phyloP scores from a whole-genome alignment of 1,284 basidiomycete species.

The Austroboletus niveus region DNA sequence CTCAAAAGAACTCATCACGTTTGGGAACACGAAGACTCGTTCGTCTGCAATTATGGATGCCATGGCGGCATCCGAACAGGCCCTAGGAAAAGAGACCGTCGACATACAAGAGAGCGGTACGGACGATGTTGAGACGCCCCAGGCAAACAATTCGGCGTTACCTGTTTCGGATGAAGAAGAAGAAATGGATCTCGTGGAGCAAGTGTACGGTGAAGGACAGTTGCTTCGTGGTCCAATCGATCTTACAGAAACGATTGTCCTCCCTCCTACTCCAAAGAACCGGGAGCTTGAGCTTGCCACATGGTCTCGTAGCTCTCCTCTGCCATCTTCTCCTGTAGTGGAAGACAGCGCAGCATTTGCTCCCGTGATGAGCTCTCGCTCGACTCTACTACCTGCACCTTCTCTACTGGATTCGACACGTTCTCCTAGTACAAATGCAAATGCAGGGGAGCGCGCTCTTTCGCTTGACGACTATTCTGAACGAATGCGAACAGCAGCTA shows the following conservation, averaged over 20 bases:
- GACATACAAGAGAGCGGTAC: slow-evolving; percentile 19
- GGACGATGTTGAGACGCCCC: slow-evolving; percentile 23
- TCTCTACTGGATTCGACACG: slow-evolving; percentile 6
- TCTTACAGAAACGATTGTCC: slow-evolving; percentile 75
- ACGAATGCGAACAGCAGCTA: slow-evolving; percentile 95
- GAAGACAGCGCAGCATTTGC: slow-evolving; percentile 29
- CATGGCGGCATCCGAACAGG: slow-evolving; percentile 24
- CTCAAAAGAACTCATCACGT: slow-evolving; percentile 51
- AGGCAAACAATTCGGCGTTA: slow-evolving; percentile 22
- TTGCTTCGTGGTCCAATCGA: slow-evolving; percentile 70
- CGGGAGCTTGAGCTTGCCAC: slow-evolving; percentile 81
- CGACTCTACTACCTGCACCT: slow-evolving; percentile 7
- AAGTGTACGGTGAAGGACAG: slow-evolving; percentile 80
- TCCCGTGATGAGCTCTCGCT: slow-evolving; percentile 12
- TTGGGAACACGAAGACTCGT: slow-evolving; percentile 34
- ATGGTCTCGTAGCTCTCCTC: slow-evolving; percentile 70
- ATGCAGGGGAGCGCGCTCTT: slow-evolving; percentile 28
- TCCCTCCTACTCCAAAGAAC: slow-evolving; percentile 83
- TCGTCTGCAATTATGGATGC: slow-evolving; percentile 25
- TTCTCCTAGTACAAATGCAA: slow-evolving; percentile 1
- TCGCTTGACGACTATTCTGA: slow-evolving; percentile 96
- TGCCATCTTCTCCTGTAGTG: slow-evolving; percentile 45
- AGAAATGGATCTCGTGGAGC: slow-evolving; percentile 86
- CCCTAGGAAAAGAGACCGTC: slow-evolving; percentile 24
- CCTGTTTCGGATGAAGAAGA: slow-evolving; percentile 67